Evolutionary conservation across 139 green algal species (phyloP).

Genomic region (Auxenochlorella protothecoides): DNA sequence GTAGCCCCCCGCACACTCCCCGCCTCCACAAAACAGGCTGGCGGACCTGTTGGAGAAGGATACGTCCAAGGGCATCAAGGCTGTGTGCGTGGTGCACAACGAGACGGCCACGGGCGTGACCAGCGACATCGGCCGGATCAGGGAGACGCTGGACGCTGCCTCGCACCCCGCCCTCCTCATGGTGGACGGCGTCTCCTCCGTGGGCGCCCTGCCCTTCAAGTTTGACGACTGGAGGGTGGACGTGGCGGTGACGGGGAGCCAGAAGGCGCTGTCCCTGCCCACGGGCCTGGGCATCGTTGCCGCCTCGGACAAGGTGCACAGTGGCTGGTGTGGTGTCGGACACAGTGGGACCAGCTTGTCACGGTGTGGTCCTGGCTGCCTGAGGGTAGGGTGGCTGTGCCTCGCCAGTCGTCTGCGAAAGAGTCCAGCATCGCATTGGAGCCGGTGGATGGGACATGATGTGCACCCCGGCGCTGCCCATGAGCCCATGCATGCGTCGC

Average conservation of each 20-base stretch:
- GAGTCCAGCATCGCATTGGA: no score
- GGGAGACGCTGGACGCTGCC: slow-evolving; percentile 55
- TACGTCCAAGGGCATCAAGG: slow-evolving; percentile 82
- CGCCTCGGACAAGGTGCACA: slow-evolving; percentile 60
- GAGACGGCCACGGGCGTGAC: slow-evolving; percentile 94
- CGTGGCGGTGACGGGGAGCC: slow-evolving; percentile 87
- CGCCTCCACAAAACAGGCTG: slow-evolving; percentile 18
- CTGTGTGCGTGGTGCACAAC: slow-evolving; percentile 93
- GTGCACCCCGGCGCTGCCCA: no score
- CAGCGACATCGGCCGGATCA: slow-evolving; percentile 57
- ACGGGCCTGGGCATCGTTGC: slow-evolving; percentile 85
- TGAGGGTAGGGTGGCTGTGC: no score
- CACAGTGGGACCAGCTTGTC: not conserved
- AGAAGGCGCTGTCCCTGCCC: slow-evolving; percentile 94
- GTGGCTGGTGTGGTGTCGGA: not conserved
- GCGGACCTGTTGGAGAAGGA: slow-evolving; percentile 59
- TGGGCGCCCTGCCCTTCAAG: slow-evolving; percentile 84
- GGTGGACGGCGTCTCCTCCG: slow-evolving; percentile 87
- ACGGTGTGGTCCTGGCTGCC: no score
- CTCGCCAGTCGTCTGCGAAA: no score
- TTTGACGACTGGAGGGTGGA: slow-evolving; percentile 95
- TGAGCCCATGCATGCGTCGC: no score
- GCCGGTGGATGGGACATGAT: no score
- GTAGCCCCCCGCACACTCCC: not conserved
- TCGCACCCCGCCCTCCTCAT: slow-evolving; percentile 82